Percentiles rank a stretch among this genome's conserved stretches.
These are phyloP conservation scores for Tranzscheliella williamsii DNA, from an alignment of 1,284 basidiomycete genomes.

Conservation along the genomic window DNA sequence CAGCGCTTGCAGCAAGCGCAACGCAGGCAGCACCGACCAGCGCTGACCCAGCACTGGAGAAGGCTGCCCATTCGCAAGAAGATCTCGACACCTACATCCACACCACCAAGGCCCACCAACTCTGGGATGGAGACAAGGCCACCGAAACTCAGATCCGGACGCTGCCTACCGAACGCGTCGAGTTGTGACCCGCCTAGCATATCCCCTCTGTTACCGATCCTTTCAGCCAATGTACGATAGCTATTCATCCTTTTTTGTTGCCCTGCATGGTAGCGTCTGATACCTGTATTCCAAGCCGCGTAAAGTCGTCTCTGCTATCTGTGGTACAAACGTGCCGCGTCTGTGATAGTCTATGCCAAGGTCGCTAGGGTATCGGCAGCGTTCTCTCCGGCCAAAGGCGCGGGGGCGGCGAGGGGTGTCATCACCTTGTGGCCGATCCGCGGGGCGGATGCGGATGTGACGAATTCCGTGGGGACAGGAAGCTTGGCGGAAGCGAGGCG, in stretches of 20 bases:
- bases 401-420: background rate
- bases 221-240: too few relatives aligned
- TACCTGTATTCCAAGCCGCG: too few relatives aligned
- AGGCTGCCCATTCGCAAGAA: constrained; percentile 14
- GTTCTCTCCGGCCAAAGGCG: too few relatives aligned
- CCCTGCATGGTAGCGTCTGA: too few relatives aligned
- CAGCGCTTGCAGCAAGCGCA: constrained; percentile 5
- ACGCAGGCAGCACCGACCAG: constrained; percentile 8
- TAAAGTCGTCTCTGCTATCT: too few relatives aligned
- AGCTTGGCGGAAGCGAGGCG: constrained; percentile 87
- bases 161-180: constrained; percentile 25
- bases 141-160: constrained; percentile 5
- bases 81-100: constrained; percentile 18
- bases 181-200: constrained; percentile 6
- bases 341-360: background rate
- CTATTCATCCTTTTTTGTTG: too few relatives aligned
- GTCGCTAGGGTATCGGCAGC: too few relatives aligned
- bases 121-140: background rate
- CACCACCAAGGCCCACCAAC: constrained; percentile 8
- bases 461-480: constrained; percentile 86
- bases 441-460: constrained; percentile 72
- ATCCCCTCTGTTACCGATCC: too few relatives aligned
- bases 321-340: too few relatives aligned
- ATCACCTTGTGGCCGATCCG: constrained; percentile 70
- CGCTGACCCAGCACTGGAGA: constrained; percentile 6